Conservation (phyloP, 2,329 filamentous ascomycete species). For the Talaromyces marneffei region DNA sequence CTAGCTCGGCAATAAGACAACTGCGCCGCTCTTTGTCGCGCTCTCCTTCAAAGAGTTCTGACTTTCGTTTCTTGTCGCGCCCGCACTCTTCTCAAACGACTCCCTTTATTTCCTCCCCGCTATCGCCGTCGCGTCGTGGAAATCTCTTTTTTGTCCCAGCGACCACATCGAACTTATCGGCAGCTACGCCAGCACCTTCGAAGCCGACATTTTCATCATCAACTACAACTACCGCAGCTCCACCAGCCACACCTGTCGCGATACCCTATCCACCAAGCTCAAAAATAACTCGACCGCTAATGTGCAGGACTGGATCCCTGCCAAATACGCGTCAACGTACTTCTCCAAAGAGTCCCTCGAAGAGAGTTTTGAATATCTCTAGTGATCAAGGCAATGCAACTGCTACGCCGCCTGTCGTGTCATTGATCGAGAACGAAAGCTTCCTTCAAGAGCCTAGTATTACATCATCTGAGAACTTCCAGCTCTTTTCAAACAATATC, state of each 20-base stretch:
- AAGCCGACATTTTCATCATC: not conserved
- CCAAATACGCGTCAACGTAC: constrained; percentile 52
- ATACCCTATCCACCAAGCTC: constrained; percentile 62
- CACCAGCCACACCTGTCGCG: constrained; percentile 37
- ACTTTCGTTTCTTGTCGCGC: constrained; percentile 59
- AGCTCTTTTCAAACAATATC: not conserved
- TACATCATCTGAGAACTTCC: constrained; percentile 5
- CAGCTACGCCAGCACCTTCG: constrained; percentile 3
- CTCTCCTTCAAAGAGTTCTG: constrained; percentile 76
- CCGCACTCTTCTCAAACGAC: constrained; percentile 43
- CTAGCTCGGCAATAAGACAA: constrained; percentile 73
- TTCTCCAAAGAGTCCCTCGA: constrained; percentile 74
- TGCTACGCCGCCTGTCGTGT: constrained; percentile 42
- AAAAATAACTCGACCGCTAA: constrained; percentile 49
- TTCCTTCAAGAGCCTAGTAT: constrained; percentile 16
- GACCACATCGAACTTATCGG: constrained; percentile 28
- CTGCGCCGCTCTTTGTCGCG: constrained; percentile 81
- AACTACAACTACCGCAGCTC: not conserved
- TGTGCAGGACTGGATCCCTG: constrained; percentile 33
- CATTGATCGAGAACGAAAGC: constrained; percentile 42
- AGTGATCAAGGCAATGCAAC: constrained; percentile 65
- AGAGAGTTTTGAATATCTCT: constrained; percentile 66
- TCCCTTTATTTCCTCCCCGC: constrained; percentile 21
- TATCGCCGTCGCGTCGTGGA: constrained; percentile 24
- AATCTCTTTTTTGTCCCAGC: constrained; percentile 47